Evolutionary conservation across 805 yeast species (phyloP).

Genomic region (Sugiyamaella chiloensis): DNA sequence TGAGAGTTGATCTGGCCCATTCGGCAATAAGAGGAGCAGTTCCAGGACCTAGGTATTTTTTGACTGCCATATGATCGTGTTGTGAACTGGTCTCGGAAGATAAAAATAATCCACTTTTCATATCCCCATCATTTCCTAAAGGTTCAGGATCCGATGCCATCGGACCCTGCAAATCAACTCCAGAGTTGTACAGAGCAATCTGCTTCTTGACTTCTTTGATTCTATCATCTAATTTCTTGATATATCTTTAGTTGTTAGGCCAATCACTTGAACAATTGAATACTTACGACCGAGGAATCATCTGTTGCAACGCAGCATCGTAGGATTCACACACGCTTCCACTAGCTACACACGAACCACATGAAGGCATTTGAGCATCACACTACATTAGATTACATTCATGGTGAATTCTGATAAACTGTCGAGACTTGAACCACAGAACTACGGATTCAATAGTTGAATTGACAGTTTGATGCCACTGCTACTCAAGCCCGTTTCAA

Average conservation of each 20-base stretch:
- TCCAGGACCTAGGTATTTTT: background rate
- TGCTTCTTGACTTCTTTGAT: slow-evolving; percentile 2
- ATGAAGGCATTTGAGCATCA: slow-evolving; percentile 4
- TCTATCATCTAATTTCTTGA: slow-evolving; percentile 1
- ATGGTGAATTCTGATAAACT: no score
- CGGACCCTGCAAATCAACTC: background rate
- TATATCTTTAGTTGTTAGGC: background rate
- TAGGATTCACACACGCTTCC: slow-evolving; percentile 2
- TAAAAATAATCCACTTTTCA: background rate
- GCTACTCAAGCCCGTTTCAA: no score
- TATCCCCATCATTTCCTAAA: background rate
- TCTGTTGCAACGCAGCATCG: slow-evolving; percentile 2
- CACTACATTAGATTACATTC: background rate
- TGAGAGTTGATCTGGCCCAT: background rate
- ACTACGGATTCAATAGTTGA: no score
- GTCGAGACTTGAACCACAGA: no score
- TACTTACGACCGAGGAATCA: slow-evolving; percentile 4
- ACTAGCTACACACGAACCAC: background rate
- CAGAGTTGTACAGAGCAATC: background rate
- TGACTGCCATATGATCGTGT: background rate
- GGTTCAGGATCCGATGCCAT: background rate
- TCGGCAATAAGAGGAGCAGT: background rate
- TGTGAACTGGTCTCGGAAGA: background rate
- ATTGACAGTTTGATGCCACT: no score
- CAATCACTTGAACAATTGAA: background rate